Conservation (phyloP, 2,329 filamentous ascomycete species). For the Penicillium sp. region DNA sequence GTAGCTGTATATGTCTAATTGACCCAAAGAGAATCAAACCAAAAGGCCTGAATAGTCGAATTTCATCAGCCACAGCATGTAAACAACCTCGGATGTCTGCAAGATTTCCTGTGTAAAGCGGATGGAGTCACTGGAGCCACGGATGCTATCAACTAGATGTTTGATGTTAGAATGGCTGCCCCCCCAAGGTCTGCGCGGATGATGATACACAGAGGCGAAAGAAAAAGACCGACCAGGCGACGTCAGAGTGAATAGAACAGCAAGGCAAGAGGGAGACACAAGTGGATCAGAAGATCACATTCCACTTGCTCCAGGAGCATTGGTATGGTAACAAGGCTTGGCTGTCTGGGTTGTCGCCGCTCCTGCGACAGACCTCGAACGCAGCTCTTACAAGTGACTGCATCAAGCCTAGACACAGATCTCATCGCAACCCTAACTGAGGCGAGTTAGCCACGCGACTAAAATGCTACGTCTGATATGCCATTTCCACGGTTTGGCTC, state of each 20-base stretch:
- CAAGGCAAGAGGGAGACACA: slow-evolving; percentile 1
- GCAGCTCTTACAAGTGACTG: slow-evolving; percentile 1
- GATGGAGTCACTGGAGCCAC: neutral
- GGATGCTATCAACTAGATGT: neutral
- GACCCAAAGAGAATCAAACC: neutral
- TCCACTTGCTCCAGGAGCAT: slow-evolving; percentile 20
- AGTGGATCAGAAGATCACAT: slow-evolving; percentile 18
- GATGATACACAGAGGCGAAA: neutral
- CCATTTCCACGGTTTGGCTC: slow-evolving; percentile 21
- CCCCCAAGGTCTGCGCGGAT: neutral
- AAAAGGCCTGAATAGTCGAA: neutral
- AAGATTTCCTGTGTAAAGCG: neutral
- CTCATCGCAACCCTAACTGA: neutral
- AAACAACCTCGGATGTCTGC: neutral
- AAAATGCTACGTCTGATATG: slow-evolving; percentile 16
- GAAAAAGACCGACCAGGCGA: neutral
- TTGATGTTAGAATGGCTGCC: neutral
- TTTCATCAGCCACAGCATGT: neutral
- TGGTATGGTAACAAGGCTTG: slow-evolving; percentile 29
- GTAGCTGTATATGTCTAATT: neutral
- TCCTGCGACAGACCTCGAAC: slow-evolving; percentile 5
- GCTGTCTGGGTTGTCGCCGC: slow-evolving; percentile 17
- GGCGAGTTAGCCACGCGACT: neutral
- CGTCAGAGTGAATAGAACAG: slow-evolving; percentile 1
- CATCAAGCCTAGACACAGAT: slow-evolving; percentile 7